Evolutionary conservation across 371 early-diverging fungal species (phyloP), one percentile per base, ranked within the genome.

Genomic region (Mortierella sp.): DNA sequence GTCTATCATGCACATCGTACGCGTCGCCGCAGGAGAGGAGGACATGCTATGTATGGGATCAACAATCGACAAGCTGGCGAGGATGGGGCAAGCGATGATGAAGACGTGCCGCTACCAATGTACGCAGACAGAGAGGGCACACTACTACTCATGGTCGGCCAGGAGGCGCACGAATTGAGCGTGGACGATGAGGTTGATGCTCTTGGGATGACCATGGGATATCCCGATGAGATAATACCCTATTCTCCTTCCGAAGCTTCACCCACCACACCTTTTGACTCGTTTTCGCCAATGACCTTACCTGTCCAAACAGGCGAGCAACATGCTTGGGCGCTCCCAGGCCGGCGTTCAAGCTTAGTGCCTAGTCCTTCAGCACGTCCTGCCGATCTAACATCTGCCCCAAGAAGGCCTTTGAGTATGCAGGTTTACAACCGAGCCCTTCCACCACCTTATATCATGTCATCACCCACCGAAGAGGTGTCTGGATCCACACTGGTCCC

Each of bases 61-160:
- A 49, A 44, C 34, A 13, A 29, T 3, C 37, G 59, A 27, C 10
- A 21, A 49, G 4, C 7, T 19, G 24, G 48, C 12, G 50, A 28
- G 21, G 50, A 49, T 16, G 48, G 48, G 3, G 48, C 29, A 39
- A 41, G 40, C 25, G 48, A 40, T 16, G 56, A 60, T 14, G 57
- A 54, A 0, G 48, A 64, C 2, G 12, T 48, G 8, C 76, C 64
- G 0, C 29, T 74, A 19, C 76, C 76, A 39, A 57, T 67, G 52
- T 74, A 74, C 29, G 68, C 51, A 7, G 67, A 74, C 14, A 54
- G 76, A 4, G 68, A 74, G 27, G 60, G 25, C 3, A 60, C 57
- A 1, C 21, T 74, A 4, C 19, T 74, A 25, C 27, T 74, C 44
- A 74, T 74, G 76, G 60, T 60, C 6, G 76, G 64, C 1, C 43